Conservation (phyloP, 495 filamentous ascomycete genomes). For the Neurospora sp. region DNA sequence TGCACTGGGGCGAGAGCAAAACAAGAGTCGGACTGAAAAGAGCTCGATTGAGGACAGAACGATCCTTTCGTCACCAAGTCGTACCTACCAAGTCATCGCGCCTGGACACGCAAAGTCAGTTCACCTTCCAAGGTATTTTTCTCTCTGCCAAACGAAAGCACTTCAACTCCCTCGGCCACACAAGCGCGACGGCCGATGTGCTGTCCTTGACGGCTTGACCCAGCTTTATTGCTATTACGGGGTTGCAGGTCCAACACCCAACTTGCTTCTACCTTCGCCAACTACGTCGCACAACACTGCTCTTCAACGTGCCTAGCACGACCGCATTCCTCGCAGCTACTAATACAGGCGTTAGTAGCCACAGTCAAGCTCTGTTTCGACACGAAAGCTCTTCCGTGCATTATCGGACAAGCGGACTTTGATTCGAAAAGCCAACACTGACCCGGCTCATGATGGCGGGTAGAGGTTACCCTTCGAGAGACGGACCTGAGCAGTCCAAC, state of each 20-base stretch:
- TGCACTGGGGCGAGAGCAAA: neutral
- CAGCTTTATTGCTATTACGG: neutral
- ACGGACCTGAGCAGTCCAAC: conserved; percentile 28
- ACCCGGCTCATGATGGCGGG: neutral
- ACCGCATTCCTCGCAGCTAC: neutral
- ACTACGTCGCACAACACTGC: neutral
- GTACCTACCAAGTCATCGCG: neutral
- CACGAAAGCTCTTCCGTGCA: neutral
- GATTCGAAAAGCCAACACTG: neutral
- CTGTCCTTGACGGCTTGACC: neutral
- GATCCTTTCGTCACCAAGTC: neutral
- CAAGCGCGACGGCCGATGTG: neutral
- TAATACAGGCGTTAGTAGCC: neutral
- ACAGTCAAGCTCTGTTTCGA: neutral
- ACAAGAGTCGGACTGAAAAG: neutral
- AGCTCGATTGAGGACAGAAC: neutral
- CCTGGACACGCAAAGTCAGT: neutral
- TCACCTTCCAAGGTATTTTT: neutral
- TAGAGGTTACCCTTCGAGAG: conserved; percentile 27
- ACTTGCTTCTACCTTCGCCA: neutral
- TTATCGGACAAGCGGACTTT: neutral
- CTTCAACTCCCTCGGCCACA: neutral
- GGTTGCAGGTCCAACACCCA: neutral
- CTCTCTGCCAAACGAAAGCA: neutral
- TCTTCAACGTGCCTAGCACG: neutral